Evolutionary conservation across 2,329 filamentous ascomycete genomes (phyloP), one percentile per base, ranked within the genome.

Genomic region (Aspergillus neotritici): DNA sequence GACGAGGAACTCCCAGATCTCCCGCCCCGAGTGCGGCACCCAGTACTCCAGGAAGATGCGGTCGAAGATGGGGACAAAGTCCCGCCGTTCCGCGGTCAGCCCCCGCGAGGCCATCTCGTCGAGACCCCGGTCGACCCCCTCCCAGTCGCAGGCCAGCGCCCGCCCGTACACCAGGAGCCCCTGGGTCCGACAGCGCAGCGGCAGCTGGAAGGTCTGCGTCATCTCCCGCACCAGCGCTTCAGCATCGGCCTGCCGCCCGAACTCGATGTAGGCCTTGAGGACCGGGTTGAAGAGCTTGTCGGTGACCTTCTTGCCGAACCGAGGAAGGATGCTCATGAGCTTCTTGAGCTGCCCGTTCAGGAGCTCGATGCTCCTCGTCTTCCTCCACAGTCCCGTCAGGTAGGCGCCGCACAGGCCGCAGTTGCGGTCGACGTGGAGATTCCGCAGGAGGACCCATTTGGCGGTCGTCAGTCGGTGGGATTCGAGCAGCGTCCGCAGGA

Each of bases 31-130:
- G 43, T 69, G 64, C 16, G 55, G 56, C 5, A 65, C 55, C 57
- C 65, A 69, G 38, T 62, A 70, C 48, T 70, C 66, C 30, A 69
- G 49, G 34, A 69, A 68, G 34, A 70, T 58, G 16, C 65, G 64
- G 41, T 69, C 64, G 37, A 69, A 69, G 15, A 60, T 52, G 4
- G 54, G 53, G 2, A 51, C 38, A 34, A 69, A 69, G 36, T 61
- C 55, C 5, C 41, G 48, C 41, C 55, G 51, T 12, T 53, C 51
- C 5, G 46, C 49, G 10, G 64, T 63, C 28, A 65, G 44, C 4
- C 58, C 58, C 6, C 61, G 56, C 7, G 57, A 49, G 35, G 68
- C 62, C 55, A 71, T 65, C 34, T 63, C 59, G 33, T 61, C 46
- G 37, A 72, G 46, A n/a, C 59, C 63, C n/a, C 46, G 48, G 36